A percentile compares a stretch with the other conserved stretches of the same genome.
Evolutionary conservation across 129 eudicot genomes (phyloP).

Genomic region (Ambrosia trifida): DNA sequence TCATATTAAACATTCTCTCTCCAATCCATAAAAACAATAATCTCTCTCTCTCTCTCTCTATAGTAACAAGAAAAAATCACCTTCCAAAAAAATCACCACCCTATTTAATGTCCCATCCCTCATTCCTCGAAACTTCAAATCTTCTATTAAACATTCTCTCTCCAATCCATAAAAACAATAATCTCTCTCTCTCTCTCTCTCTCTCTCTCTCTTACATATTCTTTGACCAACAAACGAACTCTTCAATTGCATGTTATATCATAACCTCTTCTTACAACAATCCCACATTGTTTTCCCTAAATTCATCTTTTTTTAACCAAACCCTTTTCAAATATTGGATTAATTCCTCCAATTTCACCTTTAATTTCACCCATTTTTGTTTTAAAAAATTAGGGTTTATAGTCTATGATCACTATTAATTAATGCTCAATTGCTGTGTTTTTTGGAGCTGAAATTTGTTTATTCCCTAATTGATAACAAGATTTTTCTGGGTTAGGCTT

Average conservation of each 20-base stretch:
- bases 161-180: conserved; percentile 7
- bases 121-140: conserved; percentile 30
- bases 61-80: too few species aligned
- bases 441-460: conserved; percentile 10
- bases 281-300: conserved; percentile 19
- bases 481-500: conserved; percentile 3
- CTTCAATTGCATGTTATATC: conserved; percentile 19
- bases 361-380: conserved; percentile 10
- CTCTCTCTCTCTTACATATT: conserved; percentile 18
- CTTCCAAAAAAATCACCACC: too few species aligned
- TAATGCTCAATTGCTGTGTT: conserved; percentile 22
- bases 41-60: conserved; percentile 12
- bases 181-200: conserved; percentile 13
- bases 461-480: background rate
- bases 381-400: conserved; percentile 26
- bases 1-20: conserved; percentile 7
- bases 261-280: conserved; percentile 8
- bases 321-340: conserved; percentile 23
- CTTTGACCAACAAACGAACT: background rate
- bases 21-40: conserved; percentile 6
- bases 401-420: conserved; percentile 26
- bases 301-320: conserved; percentile 17
- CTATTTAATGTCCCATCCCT: too few species aligned
- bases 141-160: conserved; percentile 7
- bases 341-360: conserved; percentile 11